Percentiles rank a stretch among this genome's conserved stretches.
Conservation (phyloP, 2,329 filamentous ascomycete species). For the Curvularia sp. region DNA sequence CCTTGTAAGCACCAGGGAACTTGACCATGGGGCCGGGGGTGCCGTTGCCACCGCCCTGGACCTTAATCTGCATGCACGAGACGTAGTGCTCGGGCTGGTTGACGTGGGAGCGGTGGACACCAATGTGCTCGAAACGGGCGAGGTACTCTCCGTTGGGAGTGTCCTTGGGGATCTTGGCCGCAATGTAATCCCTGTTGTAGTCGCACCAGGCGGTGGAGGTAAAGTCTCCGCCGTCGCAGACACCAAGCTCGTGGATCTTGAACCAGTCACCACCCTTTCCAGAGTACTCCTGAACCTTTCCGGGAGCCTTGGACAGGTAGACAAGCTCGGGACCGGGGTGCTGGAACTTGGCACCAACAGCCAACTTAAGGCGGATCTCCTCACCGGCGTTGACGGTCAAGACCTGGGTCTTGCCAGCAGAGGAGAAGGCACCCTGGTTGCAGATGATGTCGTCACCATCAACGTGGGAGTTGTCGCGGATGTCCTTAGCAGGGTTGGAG, state of each 20-base stretch:
- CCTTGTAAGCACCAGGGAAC: constrained; percentile 44
- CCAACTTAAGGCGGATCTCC: constrained; percentile 29
- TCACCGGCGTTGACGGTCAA: constrained; percentile 34
- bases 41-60: constrained; percentile 45
- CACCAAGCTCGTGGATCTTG: constrained; percentile 38
- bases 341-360: constrained; percentile 30
- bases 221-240: constrained; percentile 29
- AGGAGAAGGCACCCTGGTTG: constrained; percentile 28
- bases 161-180: constrained; percentile 48
- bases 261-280: constrained; percentile 41
- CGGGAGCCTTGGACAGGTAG: constrained; percentile 41
- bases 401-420: constrained; percentile 25
- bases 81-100: constrained; percentile 53
- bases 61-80: constrained; percentile 53
- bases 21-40: constrained; percentile 46
- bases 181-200: constrained; percentile 32
- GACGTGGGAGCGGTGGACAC: constrained; percentile 35
- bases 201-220: constrained; percentile 32
- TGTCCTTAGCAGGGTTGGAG: constrained; percentile 22
- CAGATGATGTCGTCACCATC: constrained; percentile 36
- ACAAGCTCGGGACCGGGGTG: constrained; percentile 35
- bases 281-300: constrained; percentile 26
- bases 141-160: constrained; percentile 55
- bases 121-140: constrained; percentile 55
- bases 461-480: constrained; percentile 29